Base-by-base conservation (phyloP, 1,284 basidiomycete genomes). In the Cryptococcus sp. region DNA sequence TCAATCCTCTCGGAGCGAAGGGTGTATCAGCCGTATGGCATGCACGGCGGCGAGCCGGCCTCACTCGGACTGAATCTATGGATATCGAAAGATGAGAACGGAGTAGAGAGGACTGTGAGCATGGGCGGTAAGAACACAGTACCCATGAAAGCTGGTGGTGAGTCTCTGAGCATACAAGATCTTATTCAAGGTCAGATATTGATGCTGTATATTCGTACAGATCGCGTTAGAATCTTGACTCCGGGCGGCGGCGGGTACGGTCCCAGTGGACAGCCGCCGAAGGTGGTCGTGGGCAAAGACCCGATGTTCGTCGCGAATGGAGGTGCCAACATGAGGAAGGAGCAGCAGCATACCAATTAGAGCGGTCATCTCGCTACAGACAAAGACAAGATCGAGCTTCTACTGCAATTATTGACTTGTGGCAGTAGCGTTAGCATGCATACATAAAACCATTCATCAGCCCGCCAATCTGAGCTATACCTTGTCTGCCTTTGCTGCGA, bases 21-120 rank as follows among this genome's bases (percentile, higher is more conserved):
- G 17, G 91, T 92, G 0, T 85, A 90, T 39, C 86, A 88, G 62
- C 95, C 95, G 11, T 97, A 95, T 74, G 95, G 95, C 2, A 77
- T 94, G 74, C 85, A 89, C 64, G 94, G 94, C 10, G 95, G 95
- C 11, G 86, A 84, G 17, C 82, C 86, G 5, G 94, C 88, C 10
- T 81, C 79, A 52, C 78, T 88, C 60, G 94, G 94, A 0, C 83
- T 86, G 50, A 98, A 98, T 75, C 86, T 88, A 20, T 98, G 94
- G 94, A 81, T 94, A 58, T 55, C 54, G 43, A 51, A 55, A 17
- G 25, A 43, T 7, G 42, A 52, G 47, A 52, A 49, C 20, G 56
- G 45, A 38, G 25, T 43, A 42, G 56, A 52, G 20, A 57, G 41
- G 5, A 56, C 55, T 20, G 55, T 68, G 52, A 68, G 59, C 15